Evolutionary conservation across 2,329 filamentous ascomycete species (phyloP).

Genomic region (Ilyonectria sp.): DNA sequence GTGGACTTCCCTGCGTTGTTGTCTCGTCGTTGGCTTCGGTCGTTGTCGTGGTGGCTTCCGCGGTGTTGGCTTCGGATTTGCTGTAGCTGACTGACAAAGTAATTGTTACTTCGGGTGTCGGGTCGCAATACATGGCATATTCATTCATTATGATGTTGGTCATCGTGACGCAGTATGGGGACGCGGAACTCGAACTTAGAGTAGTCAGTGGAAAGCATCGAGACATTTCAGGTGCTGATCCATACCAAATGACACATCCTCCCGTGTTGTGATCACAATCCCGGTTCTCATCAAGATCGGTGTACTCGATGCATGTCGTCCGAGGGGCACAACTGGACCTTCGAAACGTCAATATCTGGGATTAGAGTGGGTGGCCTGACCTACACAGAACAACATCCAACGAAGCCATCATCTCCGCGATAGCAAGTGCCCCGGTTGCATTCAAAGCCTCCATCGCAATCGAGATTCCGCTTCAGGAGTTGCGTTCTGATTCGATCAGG

Average conservation of each 20-base stretch:
- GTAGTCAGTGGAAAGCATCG: not conserved
- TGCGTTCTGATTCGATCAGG: not conserved
- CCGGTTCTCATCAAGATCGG: not conserved
- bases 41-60: not conserved
- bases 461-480: not conserved
- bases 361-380: not conserved
- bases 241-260: not conserved
- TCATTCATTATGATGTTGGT: not conserved
- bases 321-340: not conserved
- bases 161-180: not conserved
- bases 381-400: not conserved
- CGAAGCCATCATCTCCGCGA: not conserved
- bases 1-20: not conserved
- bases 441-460: not conserved
- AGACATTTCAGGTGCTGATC: no score
- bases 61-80: not conserved
- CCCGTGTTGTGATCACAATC: not conserved
- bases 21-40: not conserved
- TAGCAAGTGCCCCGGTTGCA: not conserved
- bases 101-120: not conserved
- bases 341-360: not conserved
- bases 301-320: not conserved
- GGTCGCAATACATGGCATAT: not conserved
- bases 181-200: not conserved
- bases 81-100: not conserved